phyloP scores from a whole-genome alignment of 2,329 filamentous ascomycete species.

The Paecilomyces variotii region DNA sequence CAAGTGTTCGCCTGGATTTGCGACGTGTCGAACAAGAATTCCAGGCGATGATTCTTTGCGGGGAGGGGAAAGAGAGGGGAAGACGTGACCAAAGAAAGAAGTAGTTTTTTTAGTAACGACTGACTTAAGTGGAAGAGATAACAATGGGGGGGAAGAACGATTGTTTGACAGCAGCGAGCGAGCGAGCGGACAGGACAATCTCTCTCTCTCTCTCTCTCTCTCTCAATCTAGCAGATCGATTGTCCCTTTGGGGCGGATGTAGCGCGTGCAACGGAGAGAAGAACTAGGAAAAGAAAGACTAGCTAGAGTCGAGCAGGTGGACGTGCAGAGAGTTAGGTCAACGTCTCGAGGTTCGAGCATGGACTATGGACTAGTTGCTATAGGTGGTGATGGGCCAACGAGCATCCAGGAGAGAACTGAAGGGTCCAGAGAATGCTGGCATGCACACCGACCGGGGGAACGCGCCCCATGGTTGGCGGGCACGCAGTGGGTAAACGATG shows the following conservation, averaged over 20 bases:
- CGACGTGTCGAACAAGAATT: neutral
- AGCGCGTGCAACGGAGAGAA: neutral
- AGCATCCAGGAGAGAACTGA: neutral
- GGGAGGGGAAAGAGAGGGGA: neutral
- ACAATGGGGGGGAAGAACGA: neutral
- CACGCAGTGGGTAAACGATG: neutral
- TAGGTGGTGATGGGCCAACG: neutral
- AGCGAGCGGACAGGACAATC: slow-evolving; percentile 18
- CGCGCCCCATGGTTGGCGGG: neutral
- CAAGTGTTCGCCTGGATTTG: neutral
- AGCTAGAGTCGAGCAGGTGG: neutral
- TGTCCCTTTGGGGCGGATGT: neutral
- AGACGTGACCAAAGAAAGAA: neutral
- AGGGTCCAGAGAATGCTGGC: neutral
- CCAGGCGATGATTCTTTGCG: no score
- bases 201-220: neutral
- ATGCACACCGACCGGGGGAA: neutral
- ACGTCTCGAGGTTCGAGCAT: neutral
- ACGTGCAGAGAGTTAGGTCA: neutral
- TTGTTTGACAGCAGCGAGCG: slow-evolving; percentile 1
- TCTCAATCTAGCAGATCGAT: neutral
- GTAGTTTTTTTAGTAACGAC: slow-evolving; percentile 6
- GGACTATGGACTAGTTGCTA: neutral
- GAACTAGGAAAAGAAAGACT: neutral
- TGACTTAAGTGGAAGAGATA: neutral